Evolutionary conservation across 2,329 filamentous ascomycete genomes (phyloP).

Genomic region (Pseudogymnoascus sp.): DNA sequence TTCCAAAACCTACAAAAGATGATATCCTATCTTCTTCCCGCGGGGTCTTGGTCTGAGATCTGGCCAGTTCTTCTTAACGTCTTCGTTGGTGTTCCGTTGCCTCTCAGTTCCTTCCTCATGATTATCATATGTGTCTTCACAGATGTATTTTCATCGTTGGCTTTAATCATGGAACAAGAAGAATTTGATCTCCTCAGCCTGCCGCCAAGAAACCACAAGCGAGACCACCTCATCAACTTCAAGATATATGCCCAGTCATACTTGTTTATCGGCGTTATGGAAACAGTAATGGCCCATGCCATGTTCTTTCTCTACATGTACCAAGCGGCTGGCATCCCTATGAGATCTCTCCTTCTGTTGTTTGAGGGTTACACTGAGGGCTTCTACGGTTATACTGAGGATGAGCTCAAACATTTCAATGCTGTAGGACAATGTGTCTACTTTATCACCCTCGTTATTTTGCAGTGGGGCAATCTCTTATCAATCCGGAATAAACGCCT

Average conservation of each 20-base stretch:
- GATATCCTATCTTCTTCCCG: slow-evolving; percentile 44
- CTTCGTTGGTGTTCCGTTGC: slow-evolving; percentile 44
- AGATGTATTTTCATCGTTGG: slow-evolving; percentile 42
- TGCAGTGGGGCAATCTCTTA: slow-evolving; percentile 47
- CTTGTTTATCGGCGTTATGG: slow-evolving; percentile 43
- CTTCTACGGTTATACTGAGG: slow-evolving; percentile 40
- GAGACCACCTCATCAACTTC: slow-evolving; percentile 43
- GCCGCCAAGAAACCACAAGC: slow-evolving; percentile 38
- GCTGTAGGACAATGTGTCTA: slow-evolving; percentile 42
- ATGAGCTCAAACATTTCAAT: slow-evolving; percentile 40
- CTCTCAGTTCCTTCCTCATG: slow-evolving; percentile 43
- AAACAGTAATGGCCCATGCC: slow-evolving; percentile 39
- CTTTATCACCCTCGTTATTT: slow-evolving; percentile 44
- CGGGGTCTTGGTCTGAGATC: slow-evolving; percentile 47
- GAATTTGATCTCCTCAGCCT: slow-evolving; percentile 44
- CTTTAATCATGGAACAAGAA: slow-evolving; percentile 45
- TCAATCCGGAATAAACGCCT: slow-evolving; percentile 40
- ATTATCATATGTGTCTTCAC: slow-evolving; percentile 50
- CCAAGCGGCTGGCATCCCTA: slow-evolving; percentile 37
- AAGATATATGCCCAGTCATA: slow-evolving; percentile 45
- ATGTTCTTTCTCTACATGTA: slow-evolving; percentile 49
- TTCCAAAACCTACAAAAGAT: slow-evolving; percentile 72
- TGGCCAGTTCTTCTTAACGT: slow-evolving; percentile 49
- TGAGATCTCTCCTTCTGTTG: slow-evolving; percentile 35
- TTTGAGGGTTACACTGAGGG: slow-evolving; percentile 40